These are phyloP conservation scores for Pseudocercospora crystallina DNA, from an alignment of 2,329 filamentous ascomycete genomes.

Conservation along the genomic window DNA sequence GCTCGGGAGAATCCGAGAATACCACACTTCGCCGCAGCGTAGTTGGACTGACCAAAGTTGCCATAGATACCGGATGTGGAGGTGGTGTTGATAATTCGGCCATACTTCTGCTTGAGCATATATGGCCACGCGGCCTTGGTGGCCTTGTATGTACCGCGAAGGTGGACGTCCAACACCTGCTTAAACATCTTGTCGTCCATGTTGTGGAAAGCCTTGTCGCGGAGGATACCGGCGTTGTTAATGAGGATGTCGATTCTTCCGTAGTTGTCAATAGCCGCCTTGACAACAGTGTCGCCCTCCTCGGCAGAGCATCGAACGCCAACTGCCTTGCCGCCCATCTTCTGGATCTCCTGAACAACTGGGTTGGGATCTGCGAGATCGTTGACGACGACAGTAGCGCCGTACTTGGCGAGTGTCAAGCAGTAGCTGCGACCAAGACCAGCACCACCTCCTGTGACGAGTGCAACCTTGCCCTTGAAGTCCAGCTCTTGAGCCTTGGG, in stretches of 20 bases:
- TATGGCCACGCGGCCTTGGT: conserved; percentile 98
- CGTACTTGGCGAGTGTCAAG: conserved; percentile 80
- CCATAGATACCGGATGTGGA: conserved; percentile 97
- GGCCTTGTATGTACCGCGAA: conserved; percentile 92
- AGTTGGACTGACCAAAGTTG: conserved; percentile 99
- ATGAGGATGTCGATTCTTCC: conserved; percentile 92
- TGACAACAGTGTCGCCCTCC: conserved; percentile 86
- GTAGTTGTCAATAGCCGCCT: conserved; percentile 88
- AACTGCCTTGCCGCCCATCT: conserved; percentile 82
- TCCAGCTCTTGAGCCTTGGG: conserved; percentile 71
- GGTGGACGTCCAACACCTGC: conserved; percentile 85
- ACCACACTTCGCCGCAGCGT: conserved; percentile 69
- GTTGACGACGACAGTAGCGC: conserved; percentile 88
- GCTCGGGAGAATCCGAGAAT: conserved; percentile 95
- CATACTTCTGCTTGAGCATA: conserved; percentile 98
- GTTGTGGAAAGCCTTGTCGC: conserved; percentile 96
- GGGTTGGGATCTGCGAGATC: conserved; percentile 90
- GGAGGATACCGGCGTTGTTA: conserved; percentile 97
- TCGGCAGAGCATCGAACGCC: conserved; percentile 92
- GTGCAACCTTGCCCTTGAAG: conserved; percentile 80
- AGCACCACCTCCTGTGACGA: conserved; percentile 84
- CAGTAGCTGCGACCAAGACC: conserved; percentile 90
- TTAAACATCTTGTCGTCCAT: conserved; percentile 97
- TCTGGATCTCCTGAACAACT: conserved; percentile 89
- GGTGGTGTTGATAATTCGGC: conserved; percentile 93